Evolutionary conservation across 441 rosid genomes (phyloP), one percentile per base, ranked within the genome.

Genomic region (Gossypium davidsonii): DNA sequence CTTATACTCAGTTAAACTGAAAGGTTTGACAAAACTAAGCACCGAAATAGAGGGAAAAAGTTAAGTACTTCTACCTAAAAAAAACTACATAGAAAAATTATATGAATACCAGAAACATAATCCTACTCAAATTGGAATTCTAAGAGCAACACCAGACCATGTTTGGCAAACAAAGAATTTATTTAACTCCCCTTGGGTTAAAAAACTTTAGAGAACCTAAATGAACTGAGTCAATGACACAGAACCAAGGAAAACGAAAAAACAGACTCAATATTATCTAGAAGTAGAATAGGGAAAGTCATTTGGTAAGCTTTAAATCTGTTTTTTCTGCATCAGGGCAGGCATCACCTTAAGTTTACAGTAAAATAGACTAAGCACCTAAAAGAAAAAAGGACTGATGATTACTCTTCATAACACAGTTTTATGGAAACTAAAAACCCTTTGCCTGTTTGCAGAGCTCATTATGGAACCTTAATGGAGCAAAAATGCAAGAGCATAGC

Each of bases 231-330:
- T 31, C 26, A 68, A 6, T 39, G 21, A 11, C 34, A 34, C 8
- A 70, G 6, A 31, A 20, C 42, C 14, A 39, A 11, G 31, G 52
- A 20, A 55, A 70, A 70, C 48, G 34, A 31, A 9, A 34, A 55
- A 37, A 70, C 34, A 4, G 31, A 70, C 73, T 70, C 49, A 70
- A 34, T 67, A 68, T 55, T 70, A 37, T 34, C 12, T 14, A 70
- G 20, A 12, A 12, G 21, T 55, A 12, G 11, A 6, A 18, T 37
- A 2, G 52, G 39, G 37, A 37, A 55, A 15, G 63, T 55, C 63
- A 34, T 12, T 20, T 12, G 46, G 37, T 10, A 28, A 58, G 57
- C 14, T 15, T 53, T 25, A 21, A 71, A 72, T 17, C 58, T 10
- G 10, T 51, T 31, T 51, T 55, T 55, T 20, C 48, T 4, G 25